Base-by-base conservation (phyloP, 345 rosid genomes). In the Heritiera fomes region DNA sequence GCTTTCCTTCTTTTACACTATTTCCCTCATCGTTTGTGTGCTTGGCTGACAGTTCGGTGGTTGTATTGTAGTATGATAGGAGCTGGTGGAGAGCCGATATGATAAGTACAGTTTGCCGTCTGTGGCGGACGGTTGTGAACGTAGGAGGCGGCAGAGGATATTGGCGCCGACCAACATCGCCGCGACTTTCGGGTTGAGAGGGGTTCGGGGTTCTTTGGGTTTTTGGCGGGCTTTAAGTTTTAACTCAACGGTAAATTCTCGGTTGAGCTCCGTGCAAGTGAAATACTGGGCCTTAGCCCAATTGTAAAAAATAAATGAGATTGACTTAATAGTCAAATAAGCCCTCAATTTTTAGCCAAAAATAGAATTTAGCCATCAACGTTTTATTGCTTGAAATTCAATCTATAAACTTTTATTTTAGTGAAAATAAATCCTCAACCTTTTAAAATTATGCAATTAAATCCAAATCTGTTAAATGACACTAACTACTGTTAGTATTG, bases 61-160 rank as follows among this genome's bases (percentile, higher is more conserved):
- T 30, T 73, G 82, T 30, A 50, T 14, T 79, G 85, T 62, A 85
- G 64, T 77, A 67, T n/a, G 82, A 82, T 23, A 49, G 82, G 7
- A 77, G 80, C 58, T 34, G 63, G 34, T 61, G 71, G 32, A 73
- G 13, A 9, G 40, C 13, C 34, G 83, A 59, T 47, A 71, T 0
- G 47, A 68, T 38, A 38, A 38, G 75, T 45, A 63, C 49, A 13
- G 41, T 0, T 62, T 65, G 68, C 63, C 47, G 4, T 30, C 8
- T 4, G 68, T 32, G 81, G 30, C 78, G 55, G 53, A 49, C 30
- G 79, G 50, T 7, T 60, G 77, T 6, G 72, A 46, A 17, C 40
- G 86, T 67, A 84, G 84, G 76, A 80, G 71, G 28, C 85, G 83
- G 74, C 88, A 86, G 85, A 79, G 85, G 65, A 82, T 47, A 52